These are phyloP conservation scores for Lupinus albus DNA, from an alignment of 306 rosid genomes.

Conservation along the genomic window DNA sequence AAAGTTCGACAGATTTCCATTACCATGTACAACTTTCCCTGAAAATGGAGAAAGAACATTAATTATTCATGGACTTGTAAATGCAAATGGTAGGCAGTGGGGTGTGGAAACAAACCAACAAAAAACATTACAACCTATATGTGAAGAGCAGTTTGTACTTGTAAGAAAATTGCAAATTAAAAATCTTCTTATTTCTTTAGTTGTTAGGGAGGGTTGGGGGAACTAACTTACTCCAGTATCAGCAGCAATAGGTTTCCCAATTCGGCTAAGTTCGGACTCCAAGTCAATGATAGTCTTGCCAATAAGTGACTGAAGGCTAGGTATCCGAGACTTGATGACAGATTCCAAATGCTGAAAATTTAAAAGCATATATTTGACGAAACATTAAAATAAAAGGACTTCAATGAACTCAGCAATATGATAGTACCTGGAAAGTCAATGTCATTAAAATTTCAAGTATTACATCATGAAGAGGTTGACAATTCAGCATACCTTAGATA, in stretches of 20 bases:
- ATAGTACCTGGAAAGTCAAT: conserved; percentile 11
- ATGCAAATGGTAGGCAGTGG: background rate
- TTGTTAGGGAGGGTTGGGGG: background rate
- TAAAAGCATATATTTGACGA: conserved; percentile 1
- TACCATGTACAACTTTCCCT: conserved; percentile 88
- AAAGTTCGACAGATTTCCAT: conserved; percentile 93
- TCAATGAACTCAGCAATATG: background rate
- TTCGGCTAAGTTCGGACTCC: conserved; percentile 84
- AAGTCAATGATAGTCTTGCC: conserved; percentile 83
- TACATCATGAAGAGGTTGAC: conserved; percentile 20
- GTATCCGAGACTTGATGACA: conserved; percentile 94
- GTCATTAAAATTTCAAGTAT: conserved; percentile 25
- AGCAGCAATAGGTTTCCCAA: conserved; percentile 89
- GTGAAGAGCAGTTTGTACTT: conserved; percentile 9
- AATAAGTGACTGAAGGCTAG: conserved; percentile 91
- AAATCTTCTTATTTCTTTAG: background rate
- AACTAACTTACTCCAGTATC: conserved; percentile 83
- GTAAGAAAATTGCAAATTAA: background rate
- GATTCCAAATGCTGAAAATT: conserved; percentile 87
- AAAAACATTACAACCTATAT: conserved; percentile 1
- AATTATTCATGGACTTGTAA: conserved; percentile 22
- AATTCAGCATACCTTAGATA: conserved; percentile 72
- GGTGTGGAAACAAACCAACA: background rate
- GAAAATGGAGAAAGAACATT: conserved; percentile 41
- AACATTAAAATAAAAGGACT: conserved; percentile 3